phyloP scores from a whole-genome alignment of 495 filamentous ascomycete genomes.

The Penicillium goetzii region DNA sequence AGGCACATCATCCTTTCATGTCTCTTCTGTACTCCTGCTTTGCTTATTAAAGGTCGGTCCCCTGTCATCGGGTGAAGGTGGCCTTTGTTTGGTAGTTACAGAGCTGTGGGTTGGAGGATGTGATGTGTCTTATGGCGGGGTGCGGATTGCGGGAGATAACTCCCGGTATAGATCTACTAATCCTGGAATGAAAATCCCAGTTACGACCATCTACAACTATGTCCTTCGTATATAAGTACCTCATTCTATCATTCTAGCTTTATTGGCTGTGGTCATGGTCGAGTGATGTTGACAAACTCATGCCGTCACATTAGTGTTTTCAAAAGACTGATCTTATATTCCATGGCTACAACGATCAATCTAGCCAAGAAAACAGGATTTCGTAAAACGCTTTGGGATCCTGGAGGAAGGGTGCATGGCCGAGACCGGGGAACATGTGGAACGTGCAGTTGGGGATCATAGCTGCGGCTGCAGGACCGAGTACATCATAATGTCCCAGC shows the following conservation, averaged over 20 bases:
- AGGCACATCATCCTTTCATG: not conserved
- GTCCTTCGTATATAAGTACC: not conserved
- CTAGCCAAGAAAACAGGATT: conserved; percentile 13
- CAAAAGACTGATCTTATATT: not conserved
- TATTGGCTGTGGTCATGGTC: too few species aligned
- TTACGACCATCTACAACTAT: conserved; percentile 22
- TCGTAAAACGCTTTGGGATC: conserved; percentile 20
- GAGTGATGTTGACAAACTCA: too few species aligned
- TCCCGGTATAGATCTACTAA: conserved; percentile 32
- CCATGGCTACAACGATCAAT: not conserved
- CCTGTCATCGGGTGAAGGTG: not conserved
- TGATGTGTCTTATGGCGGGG: conserved; percentile 9
- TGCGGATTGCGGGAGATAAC: conserved; percentile 18
- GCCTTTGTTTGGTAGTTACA: not conserved
- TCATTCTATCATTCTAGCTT: too few species aligned
- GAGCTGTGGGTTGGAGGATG: not conserved
- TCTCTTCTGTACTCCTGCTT: conserved; percentile 6
- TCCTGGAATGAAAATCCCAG: conserved; percentile 33
- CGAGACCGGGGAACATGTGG: conserved; percentile 26
- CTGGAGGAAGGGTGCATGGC: conserved; percentile 26
- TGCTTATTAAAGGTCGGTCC: not conserved
- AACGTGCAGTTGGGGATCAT: conserved; percentile 20
- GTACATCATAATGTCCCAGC: conserved; percentile 16
- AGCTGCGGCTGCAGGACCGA: conserved; percentile 24
- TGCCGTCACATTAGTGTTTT: too few species aligned